Conservation (phyloP, 352 stramenopile species). For the Globisporangium cystogenes region DNA sequence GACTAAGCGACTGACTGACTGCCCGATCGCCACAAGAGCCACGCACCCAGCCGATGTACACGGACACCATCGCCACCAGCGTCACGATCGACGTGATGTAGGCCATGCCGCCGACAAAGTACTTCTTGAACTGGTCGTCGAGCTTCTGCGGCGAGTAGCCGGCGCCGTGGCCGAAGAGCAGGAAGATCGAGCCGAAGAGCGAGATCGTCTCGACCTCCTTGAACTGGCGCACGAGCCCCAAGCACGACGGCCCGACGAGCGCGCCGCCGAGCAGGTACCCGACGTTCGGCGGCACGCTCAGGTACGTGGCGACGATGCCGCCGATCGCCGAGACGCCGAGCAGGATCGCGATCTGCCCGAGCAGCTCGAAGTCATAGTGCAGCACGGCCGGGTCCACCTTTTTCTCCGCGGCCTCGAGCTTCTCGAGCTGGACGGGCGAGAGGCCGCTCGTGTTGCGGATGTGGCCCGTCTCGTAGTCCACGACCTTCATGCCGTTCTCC, state of each 20-base stretch:
- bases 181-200: constrained; percentile 92
- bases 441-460: constrained; percentile 71
- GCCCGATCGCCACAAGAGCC: too few relatives aligned
- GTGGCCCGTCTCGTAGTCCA: constrained; percentile 82
- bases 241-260: constrained; percentile 85
- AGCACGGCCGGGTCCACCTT: constrained; percentile 79
- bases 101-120: constrained; percentile 63
- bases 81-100: constrained; percentile 70
- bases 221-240: constrained; percentile 82
- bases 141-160: constrained; percentile 63
- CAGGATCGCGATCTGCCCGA: constrained; percentile 80
- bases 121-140: constrained; percentile 63
- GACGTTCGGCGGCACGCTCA: constrained; percentile 87
- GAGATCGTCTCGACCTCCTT: constrained; percentile 92
- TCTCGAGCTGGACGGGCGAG: constrained; percentile 55
- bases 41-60: constrained; percentile 67
- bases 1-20: too few relatives aligned
- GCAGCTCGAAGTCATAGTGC: constrained; percentile 82
- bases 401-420: constrained; percentile 74
- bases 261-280: constrained; percentile 90
- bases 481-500: constrained; percentile 68
- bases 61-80: constrained; percentile 60
- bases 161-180: constrained; percentile 89
- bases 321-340: constrained; percentile 82
- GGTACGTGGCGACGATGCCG: constrained; percentile 84